These are phyloP conservation scores for Boletus sp. DNA, from an alignment of 768 basidiomycete species.

Conservation along the genomic window DNA sequence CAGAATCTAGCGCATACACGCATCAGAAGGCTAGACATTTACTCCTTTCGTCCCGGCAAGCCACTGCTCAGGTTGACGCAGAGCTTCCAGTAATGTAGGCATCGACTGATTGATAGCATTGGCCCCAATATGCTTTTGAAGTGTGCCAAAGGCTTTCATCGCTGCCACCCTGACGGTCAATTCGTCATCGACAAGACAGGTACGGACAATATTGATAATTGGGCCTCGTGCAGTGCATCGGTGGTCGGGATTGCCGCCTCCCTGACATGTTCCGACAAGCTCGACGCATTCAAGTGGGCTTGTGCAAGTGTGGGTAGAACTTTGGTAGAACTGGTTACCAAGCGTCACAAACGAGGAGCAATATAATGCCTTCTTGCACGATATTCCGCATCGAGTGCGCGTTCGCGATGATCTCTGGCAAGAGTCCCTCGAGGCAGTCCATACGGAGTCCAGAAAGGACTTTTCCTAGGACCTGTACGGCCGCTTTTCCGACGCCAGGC, in stretches of 20 bases:
- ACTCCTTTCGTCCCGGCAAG: too few species aligned
- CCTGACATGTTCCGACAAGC: conserved; percentile 90
- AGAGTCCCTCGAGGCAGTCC: conserved; percentile 90
- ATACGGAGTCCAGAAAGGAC: conserved; percentile 94
- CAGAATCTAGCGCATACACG: too few species aligned
- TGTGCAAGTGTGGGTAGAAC: conserved; percentile 93
- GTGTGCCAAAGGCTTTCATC: too few species aligned
- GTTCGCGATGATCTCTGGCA: conserved; percentile 92
- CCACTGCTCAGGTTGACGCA: too few species aligned
- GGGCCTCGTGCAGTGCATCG: conserved; percentile 44
- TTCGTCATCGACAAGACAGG: too few species aligned
- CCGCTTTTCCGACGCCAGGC: conserved; percentile 95
- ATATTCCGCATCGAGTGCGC: conserved; percentile 87
- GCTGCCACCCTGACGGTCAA: too few species aligned
- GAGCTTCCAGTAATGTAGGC: too few species aligned
- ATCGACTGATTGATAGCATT: too few species aligned
- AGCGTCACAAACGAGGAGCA: conserved; percentile 95
- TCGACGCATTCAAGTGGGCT: conserved; percentile 89
- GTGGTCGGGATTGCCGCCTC: conserved; percentile 82
- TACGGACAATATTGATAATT: conserved; percentile 38
- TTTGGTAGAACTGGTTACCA: conserved; percentile 93
- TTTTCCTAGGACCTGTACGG: conserved; percentile 94
- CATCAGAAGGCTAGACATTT: too few species aligned
- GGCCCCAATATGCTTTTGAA: too few species aligned
- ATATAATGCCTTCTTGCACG: conserved; percentile 98